Conservation (phyloP, 176 grass and related monocot species). For the Areca catechu region DNA sequence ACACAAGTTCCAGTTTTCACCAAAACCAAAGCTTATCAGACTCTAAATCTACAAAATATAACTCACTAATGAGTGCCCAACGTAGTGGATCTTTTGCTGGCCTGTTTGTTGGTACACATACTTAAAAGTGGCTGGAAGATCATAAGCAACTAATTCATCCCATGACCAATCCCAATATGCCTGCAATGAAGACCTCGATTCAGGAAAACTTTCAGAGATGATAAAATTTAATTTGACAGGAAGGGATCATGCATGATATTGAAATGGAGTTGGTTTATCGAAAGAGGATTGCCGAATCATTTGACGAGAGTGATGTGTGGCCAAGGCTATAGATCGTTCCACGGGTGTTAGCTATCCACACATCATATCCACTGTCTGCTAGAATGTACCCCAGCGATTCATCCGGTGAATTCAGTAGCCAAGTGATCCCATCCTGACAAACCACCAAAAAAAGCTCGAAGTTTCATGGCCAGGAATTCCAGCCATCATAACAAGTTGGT, state of each 20-base stretch:
- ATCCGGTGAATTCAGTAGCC: constrained; percentile 35
- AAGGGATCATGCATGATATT: not conserved
- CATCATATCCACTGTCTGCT: constrained; percentile 44
- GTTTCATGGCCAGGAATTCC: no score
- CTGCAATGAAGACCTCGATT: not conserved
- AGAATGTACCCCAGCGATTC: constrained; percentile 52
- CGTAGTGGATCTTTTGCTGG: constrained; percentile 39
- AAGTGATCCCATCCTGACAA: constrained; percentile 42
- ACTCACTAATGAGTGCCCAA: constrained; percentile 43
- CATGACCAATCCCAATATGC: constrained; percentile 58
- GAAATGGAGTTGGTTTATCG: not conserved
- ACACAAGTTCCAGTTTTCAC: no score
- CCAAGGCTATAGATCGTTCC: constrained; percentile 38
- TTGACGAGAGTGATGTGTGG: constrained; percentile 33
- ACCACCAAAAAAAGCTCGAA: no score
- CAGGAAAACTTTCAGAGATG: no score
- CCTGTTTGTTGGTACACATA: constrained; percentile 24
- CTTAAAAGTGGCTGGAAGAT: constrained; percentile 28
- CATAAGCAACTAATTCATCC: constrained; percentile 46
- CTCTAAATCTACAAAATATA: not conserved
- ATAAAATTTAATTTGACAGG: no score
- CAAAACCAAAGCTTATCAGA: no score
- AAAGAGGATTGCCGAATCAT: not conserved
- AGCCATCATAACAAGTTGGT: no score
- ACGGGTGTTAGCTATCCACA: constrained; percentile 49